Conservation (phyloP, 306 rosid genomes). For the Glycine soja region DNA sequence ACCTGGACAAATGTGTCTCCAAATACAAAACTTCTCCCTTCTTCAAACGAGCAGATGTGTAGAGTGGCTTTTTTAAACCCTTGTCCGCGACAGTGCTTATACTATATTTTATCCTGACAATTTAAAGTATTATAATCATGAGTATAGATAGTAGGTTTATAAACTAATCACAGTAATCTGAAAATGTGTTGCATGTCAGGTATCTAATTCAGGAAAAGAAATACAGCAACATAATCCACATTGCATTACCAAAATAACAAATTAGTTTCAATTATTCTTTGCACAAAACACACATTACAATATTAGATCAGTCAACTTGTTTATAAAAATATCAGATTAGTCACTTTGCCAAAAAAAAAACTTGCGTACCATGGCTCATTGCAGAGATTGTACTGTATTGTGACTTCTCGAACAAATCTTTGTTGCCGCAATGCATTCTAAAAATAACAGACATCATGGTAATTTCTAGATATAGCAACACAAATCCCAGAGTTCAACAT, state of each 20-base stretch:
- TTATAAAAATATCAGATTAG: slow-evolving; percentile 1
- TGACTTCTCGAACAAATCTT: slow-evolving; percentile 92
- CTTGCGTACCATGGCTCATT: slow-evolving; percentile 90
- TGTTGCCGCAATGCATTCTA: slow-evolving; percentile 98
- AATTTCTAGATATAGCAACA: slow-evolving; percentile 34
- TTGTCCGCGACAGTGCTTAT: slow-evolving; percentile 90
- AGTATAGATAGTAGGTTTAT: slow-evolving; percentile 35
- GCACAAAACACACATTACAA: slow-evolving; percentile 10
- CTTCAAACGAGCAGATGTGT: slow-evolving; percentile 89
- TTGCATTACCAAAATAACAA: slow-evolving; percentile 12
- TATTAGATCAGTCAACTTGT: neutral
- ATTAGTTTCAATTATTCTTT: slow-evolving; percentile 8
- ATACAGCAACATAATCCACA: slow-evolving; percentile 13
- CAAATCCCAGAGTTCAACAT: slow-evolving; percentile 10
- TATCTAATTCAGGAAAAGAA: slow-evolving; percentile 26
- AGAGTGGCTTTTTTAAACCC: slow-evolving; percentile 87
- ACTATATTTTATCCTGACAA: slow-evolving; percentile 84
- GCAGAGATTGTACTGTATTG: slow-evolving; percentile 99
- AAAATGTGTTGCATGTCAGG: slow-evolving; percentile 24
- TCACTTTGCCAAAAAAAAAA: slow-evolving; percentile 26
- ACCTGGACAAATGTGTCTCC: slow-evolving; percentile 89
- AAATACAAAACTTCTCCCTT: slow-evolving; percentile 97
- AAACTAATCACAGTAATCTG: slow-evolving; percentile 14
- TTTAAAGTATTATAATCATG: slow-evolving; percentile 33
- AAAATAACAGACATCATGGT: slow-evolving; percentile 48